Conservation (phyloP, 2,329 filamentous ascomycete species). For the Paecilomyces dactylethromorphus region DNA sequence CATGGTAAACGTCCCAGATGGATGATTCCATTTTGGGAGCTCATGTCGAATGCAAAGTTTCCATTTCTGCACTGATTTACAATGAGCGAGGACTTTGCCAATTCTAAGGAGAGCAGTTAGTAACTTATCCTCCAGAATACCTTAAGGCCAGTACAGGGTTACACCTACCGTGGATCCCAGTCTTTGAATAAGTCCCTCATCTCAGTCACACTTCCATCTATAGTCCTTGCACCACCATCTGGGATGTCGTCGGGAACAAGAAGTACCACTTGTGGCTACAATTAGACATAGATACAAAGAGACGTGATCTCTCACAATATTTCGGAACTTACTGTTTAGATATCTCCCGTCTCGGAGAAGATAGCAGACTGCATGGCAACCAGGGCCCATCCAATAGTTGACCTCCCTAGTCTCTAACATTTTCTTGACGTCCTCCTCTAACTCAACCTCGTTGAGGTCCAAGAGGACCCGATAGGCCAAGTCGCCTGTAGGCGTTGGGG, state of each 20-base stretch:
- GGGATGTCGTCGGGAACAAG: slow-evolving; percentile 59
- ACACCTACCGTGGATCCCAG: slow-evolving; percentile 48
- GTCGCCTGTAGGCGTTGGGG: slow-evolving; percentile 56
- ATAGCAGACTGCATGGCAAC: neutral
- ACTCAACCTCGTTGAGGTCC: neutral
- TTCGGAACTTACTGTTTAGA: neutral
- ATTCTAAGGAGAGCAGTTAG: slow-evolving; percentile 24
- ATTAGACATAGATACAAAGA: neutral
- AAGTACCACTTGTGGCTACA: slow-evolving; percentile 44
- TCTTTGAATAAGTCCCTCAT: slow-evolving; percentile 49
- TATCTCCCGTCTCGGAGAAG: neutral
- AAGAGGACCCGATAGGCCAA: slow-evolving; percentile 49
- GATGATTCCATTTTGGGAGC: slow-evolving; percentile 52
- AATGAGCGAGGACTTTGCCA: slow-evolving; percentile 51
- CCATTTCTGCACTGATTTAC: slow-evolving; percentile 57
- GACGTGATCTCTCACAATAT: neutral
- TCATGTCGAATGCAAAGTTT: slow-evolving; percentile 51
- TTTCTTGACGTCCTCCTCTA: neutral
- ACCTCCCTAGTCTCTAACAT: neutral
- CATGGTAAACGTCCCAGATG: slow-evolving; percentile 51
- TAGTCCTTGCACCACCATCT: slow-evolving; percentile 42
- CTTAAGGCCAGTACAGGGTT: too few relatives aligned
- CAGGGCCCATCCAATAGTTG: neutral
- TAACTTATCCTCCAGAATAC: neutral
- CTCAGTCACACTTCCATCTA: slow-evolving; percentile 47